phyloP scores from a whole-genome alignment of 139 green algal genomes.

The Penium margaritaceum region DNA sequence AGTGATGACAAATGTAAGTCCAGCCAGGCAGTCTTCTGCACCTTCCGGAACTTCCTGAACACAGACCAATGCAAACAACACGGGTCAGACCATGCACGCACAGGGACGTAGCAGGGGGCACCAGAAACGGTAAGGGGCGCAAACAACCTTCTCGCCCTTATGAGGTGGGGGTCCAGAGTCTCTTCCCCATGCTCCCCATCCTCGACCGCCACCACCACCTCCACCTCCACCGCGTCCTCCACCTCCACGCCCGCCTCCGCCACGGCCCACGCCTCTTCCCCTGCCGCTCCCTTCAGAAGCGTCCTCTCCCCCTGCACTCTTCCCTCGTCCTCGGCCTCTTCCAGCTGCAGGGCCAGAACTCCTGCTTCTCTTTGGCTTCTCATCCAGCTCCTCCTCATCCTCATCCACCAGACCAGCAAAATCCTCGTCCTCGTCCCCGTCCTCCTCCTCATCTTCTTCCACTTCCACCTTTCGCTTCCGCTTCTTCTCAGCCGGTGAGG shows the following conservation, averaged over 20 bases:
- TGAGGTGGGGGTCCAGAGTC: conserved; percentile 33
- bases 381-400: too few species aligned
- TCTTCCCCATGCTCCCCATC: conserved; percentile 6
- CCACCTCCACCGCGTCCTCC: conserved; percentile 26
- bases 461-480: not conserved
- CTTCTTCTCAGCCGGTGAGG: too few species aligned
- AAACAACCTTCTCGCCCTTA: conserved; percentile 34
- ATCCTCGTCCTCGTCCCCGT: too few species aligned
- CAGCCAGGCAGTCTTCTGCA: conserved; percentile 74
- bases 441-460: not conserved
- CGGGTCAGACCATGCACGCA: not conserved
- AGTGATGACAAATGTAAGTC: conserved; percentile 83
- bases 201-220: conserved; percentile 18
- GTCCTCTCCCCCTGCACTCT: not conserved
- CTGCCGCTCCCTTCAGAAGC: not conserved
- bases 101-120: not conserved
- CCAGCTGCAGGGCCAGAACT: not conserved
- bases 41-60: conserved; percentile 53
- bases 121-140: not conserved
- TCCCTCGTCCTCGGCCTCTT: not conserved
- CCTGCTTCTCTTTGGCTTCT: too few species aligned
- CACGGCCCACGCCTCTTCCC: not conserved
- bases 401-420: too few species aligned
- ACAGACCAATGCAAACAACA: not conserved
- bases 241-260: not conserved